A percentile compares a stretch with the other conserved stretches of the same genome.
Conservation (phyloP, 2,329 filamentous ascomycete species). For the Aspergillus intermedius region DNA sequence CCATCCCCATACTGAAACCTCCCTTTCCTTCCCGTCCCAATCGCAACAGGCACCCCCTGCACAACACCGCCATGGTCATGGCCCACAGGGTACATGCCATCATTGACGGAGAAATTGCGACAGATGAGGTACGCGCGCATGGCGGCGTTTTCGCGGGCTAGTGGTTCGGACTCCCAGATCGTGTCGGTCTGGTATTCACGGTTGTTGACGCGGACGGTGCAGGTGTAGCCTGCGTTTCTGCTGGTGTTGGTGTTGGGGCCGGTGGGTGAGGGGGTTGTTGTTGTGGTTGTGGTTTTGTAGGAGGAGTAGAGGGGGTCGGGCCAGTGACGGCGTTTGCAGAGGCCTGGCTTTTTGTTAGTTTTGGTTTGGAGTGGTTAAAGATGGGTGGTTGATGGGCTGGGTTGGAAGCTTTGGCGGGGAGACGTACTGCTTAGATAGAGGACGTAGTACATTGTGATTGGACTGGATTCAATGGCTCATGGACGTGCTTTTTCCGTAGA, state of each 20-base stretch:
- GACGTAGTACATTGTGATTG: conserved; percentile 41
- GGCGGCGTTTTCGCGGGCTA: conserved; percentile 88
- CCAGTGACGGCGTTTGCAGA: conserved; percentile 93
- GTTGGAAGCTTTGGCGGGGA: background rate
- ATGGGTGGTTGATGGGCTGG: background rate
- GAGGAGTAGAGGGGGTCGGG: conserved; percentile 82
- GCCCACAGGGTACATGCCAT: conserved; percentile 69
- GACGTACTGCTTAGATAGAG: conserved; percentile 70
- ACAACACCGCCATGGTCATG: conserved; percentile 49
- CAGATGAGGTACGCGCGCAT: conserved; percentile 97
- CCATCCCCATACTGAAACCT: conserved; percentile 41
- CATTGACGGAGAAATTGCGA: conserved; percentile 93
- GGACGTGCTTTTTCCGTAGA: too few species aligned
- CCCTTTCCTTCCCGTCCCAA: conserved; percentile 52
- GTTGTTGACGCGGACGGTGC: conserved; percentile 90
- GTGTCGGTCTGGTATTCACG: conserved; percentile 92
- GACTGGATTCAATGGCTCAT: background rate
- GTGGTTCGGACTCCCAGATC: conserved; percentile 69
- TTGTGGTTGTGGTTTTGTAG: conserved; percentile 58
- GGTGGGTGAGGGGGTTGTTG: background rate
- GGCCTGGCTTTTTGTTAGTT: conserved; percentile 50
- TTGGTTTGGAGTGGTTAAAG: background rate
- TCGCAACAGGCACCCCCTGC: conserved; percentile 58
- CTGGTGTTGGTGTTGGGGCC: too few species aligned
- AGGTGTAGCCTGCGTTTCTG: conserved; percentile 62